phyloP scores from a whole-genome alignment of 495 filamentous ascomycete genomes.

The Neohortaea acidophila region DNA sequence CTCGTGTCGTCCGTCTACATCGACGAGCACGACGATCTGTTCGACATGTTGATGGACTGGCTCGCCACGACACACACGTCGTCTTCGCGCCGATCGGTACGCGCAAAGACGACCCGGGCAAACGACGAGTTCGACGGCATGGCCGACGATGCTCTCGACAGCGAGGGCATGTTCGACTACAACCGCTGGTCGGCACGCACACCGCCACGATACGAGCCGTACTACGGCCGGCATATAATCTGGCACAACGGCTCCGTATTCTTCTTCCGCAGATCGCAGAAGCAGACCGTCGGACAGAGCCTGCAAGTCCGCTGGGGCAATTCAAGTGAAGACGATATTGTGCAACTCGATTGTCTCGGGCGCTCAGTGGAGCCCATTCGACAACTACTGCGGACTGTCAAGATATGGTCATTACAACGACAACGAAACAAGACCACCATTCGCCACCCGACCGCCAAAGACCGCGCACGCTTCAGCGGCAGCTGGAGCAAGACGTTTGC shows the following conservation, averaged over 20 bases:
- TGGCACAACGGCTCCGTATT: constrained; percentile 23
- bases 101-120: constrained; percentile 40
- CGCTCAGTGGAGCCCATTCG: constrained; percentile 47
- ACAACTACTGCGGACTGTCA: constrained; percentile 40
- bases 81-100: constrained; percentile 28
- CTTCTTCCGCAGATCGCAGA: constrained; percentile 22
- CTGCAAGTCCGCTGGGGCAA: constrained; percentile 10
- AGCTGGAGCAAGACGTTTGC: constrained; percentile 51
- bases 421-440: constrained; percentile 34
- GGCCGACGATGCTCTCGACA: constrained; percentile 14
- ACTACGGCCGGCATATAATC: constrained; percentile 26
- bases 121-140: constrained; percentile 22
- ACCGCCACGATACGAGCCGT: constrained; percentile 35
- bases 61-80: constrained; percentile 40
- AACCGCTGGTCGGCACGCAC: constrained; percentile 32
- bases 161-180: constrained; percentile 24
- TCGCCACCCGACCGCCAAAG: constrained; percentile 31
- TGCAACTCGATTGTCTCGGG: constrained; percentile 34
- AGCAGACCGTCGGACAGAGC: constrained; percentile 19
- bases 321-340: constrained; percentile 29
- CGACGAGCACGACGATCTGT: constrained; percentile 43
- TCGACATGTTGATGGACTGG: constrained; percentile 45
- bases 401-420: constrained; percentile 21
- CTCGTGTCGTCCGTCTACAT: constrained; percentile 42
- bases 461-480: constrained; percentile 27